Conservation (phyloP, 257 asterid species). For the Solanum tarapatanum region DNA sequence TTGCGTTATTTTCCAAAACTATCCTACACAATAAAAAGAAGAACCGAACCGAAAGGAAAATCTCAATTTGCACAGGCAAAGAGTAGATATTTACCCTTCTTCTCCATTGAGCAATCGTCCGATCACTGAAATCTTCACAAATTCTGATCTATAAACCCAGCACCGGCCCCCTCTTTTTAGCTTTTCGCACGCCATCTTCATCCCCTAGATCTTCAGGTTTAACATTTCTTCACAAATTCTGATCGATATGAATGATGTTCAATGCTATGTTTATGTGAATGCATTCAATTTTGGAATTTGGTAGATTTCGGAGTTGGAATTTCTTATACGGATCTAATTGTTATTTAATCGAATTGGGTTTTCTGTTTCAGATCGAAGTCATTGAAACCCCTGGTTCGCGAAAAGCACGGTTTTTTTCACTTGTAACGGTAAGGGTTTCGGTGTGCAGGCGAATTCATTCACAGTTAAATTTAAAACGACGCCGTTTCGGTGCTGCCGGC, state of each 20-base stretch:
- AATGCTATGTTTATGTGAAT: not conserved
- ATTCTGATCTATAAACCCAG: not conserved
- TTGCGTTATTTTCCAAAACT: not conserved
- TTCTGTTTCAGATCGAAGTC: not conserved
- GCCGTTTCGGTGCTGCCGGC: not conserved
- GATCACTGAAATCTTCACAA: not conserved
- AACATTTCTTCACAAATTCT: not conserved
- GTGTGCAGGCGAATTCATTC: not conserved
- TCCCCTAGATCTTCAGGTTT: not conserved
- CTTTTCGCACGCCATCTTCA: not conserved
- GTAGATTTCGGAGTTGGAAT: not conserved
- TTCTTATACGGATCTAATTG: not conserved
- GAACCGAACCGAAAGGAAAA: not conserved
- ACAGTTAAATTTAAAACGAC: not conserved
- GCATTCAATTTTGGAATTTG: not conserved
- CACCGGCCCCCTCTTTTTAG: not conserved
- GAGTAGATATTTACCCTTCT: not conserved
- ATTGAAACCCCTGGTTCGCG: not conserved
- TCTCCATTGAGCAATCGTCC: not conserved
- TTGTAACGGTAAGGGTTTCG: not conserved
- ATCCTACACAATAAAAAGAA: not conserved
- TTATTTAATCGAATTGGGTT: not conserved
- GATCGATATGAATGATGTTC: not conserved
- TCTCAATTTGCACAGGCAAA: not conserved
- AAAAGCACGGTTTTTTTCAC: not conserved